Conservation (phyloP, 371 early-diverging fungal species). For the Conidiobolus incongruus region DNA sequence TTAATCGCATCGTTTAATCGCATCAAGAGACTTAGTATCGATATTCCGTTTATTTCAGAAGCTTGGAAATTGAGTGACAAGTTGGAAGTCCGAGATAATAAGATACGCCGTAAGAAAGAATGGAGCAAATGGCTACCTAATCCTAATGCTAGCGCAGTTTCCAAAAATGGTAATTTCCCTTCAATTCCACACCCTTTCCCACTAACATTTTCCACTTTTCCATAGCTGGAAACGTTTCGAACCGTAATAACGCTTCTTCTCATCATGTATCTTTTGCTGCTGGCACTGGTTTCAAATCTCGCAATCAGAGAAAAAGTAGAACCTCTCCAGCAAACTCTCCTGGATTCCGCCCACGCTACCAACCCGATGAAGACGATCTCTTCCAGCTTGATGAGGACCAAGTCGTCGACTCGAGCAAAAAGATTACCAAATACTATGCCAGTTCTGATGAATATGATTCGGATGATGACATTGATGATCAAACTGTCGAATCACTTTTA, state of each 20-base stretch:
- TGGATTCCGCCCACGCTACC: not conserved
- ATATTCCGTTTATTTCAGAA: slow-evolving; percentile 28
- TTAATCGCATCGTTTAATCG: slow-evolving; percentile 72
- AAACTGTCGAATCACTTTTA: slow-evolving; percentile 61
- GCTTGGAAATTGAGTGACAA: slow-evolving; percentile 25
- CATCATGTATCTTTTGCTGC: not conserved
- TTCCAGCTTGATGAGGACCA: slow-evolving; percentile 3
- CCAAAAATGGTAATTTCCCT: slow-evolving; percentile 13
- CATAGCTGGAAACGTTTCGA: not conserved
- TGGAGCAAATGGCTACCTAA: slow-evolving; percentile 67
- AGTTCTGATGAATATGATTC: slow-evolving; percentile 5
- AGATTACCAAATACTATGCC: not conserved
- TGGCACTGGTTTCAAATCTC: not conserved
- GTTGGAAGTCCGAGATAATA: slow-evolving; percentile 30
- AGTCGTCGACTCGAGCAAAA: not conserved
- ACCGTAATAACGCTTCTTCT: not conserved
- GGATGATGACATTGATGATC: slow-evolving; percentile 39
- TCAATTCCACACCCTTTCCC: not conserved
- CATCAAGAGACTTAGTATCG: slow-evolving; percentile 43
- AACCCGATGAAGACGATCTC: slow-evolving; percentile 1
- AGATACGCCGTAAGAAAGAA: slow-evolving; percentile 39
- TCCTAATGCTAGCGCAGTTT: too few species aligned
- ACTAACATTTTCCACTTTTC: too few species aligned
- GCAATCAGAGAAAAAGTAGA: not conserved
- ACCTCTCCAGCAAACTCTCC: not conserved